Percentiles rank a stretch among this genome's conserved stretches.
Evolutionary conservation across 2,329 filamentous ascomycete species (phyloP).

Genomic region (Annulohypoxylon truncatum): DNA sequence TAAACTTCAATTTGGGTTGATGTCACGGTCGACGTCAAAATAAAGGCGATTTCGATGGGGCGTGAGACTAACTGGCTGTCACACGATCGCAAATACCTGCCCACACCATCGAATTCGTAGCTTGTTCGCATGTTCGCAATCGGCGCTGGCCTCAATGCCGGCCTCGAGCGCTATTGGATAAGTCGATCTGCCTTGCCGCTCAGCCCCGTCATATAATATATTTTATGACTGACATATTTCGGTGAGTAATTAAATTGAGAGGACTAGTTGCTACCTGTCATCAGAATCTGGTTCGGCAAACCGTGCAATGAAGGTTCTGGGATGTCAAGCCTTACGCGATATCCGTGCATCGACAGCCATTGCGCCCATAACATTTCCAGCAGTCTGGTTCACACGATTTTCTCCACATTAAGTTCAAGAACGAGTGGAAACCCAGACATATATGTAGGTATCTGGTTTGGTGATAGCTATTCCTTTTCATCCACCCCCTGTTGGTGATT

Average conservation of each 20-base stretch:
- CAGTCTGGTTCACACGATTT: neutral
- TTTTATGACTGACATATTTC: constrained; percentile 1
- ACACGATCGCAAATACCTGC: constrained; percentile 40
- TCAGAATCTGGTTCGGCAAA: constrained; percentile 11
- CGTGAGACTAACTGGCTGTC: constrained; percentile 23
- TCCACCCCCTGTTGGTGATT: neutral
- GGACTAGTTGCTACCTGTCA: constrained; percentile 1
- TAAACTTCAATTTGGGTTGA: constrained; percentile 6
- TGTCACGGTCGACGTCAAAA: constrained; percentile 31
- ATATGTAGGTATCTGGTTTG: neutral
- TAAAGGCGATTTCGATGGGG: constrained; percentile 10
- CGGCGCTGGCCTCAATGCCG: constrained; percentile 8
- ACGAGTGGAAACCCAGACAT: neutral
- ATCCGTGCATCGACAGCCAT: constrained; percentile 4
- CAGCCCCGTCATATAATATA: constrained; percentile 29
- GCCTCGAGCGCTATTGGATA: constrained; percentile 13
- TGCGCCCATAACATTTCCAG: neutral
- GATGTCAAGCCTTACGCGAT: constrained; percentile 5
- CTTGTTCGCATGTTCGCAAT: constrained; percentile 2
- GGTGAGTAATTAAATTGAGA: constrained; percentile 4
- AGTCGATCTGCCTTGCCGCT: constrained; percentile 27
- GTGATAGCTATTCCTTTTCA: neutral
- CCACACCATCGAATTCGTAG: constrained; percentile 18
- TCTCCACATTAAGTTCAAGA: constrained; percentile 9
- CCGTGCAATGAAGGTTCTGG: neutral